Conservation (phyloP, 176 grass and related monocot species). For the Paspalum vaginatum region DNA sequence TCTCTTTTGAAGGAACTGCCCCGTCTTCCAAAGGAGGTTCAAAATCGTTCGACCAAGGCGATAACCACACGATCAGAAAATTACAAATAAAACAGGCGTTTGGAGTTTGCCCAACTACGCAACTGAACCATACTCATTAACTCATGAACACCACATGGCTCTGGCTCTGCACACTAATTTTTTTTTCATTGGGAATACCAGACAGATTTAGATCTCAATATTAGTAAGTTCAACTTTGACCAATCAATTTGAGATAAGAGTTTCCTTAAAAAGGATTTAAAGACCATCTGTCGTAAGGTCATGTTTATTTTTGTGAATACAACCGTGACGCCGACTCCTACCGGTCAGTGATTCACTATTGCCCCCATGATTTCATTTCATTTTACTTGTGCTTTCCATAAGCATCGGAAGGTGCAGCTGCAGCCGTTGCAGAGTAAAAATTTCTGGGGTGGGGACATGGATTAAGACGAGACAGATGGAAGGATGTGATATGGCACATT, state of each 20-base stretch:
- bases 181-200: conserved; percentile 15
- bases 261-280: not conserved
- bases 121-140: conserved; percentile 8
- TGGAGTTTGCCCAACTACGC: not conserved
- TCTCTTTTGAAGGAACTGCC: conserved; percentile 66
- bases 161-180: not conserved
- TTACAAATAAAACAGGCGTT: not conserved
- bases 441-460: too few species aligned
- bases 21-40: conserved; percentile 91
- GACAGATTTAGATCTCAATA: not conserved
- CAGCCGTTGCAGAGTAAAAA: too few species aligned
- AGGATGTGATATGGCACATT: too few species aligned
- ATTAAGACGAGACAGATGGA: too few species aligned
- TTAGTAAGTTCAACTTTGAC: not conserved
- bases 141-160: not conserved
- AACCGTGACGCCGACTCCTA: too few species aligned
- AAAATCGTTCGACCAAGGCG: conserved; percentile 96
- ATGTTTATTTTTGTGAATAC: too few species aligned
- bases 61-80: conserved; percentile 45
- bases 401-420: too few species aligned
- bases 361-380: too few species aligned
- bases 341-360: too few species aligned
- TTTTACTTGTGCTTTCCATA: too few species aligned
- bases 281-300: not conserved
- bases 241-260: not conserved